Evolutionary conservation across 1,139 yeast genomes (phyloP), one percentile per base, ranked within the genome.

Genomic region (Candida sojae): DNA sequence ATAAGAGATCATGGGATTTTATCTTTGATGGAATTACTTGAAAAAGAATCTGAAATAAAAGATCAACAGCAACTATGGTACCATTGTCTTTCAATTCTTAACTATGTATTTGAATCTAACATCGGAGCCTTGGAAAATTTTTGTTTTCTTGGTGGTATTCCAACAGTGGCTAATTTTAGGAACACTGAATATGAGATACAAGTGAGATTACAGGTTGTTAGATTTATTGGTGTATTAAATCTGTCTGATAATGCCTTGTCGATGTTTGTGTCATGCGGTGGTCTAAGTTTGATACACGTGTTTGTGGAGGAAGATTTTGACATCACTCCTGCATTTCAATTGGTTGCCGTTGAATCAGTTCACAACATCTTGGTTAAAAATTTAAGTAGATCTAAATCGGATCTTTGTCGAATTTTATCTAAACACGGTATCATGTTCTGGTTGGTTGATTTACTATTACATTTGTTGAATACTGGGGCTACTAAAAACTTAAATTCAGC

Each of bases 61-160:
- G 57, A 58, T 4, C 59, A 57, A 12, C 69, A 71, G 17, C 68
- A 68, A 34, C 59, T 77, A 31, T 76, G 81, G 71, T 66, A 63
- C 42, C 70, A 71, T 41, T 61, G 75, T 5, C 61, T 82, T 13
- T 66, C 76, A 8, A 68, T 76, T 4, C 61, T 81, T 39, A 75
- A 75, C 50, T 49, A 60, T 38, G 60, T 80, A 1, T 72, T 80
- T 48, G 72, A 63, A 30, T 59, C 58, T 12, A 66, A 71, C 53
- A 50, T 61, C 2, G 63, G 64, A 8, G 73, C 71, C 36, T 68
- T 79, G 53, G 84, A 80, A 50, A 79, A 72, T 56, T 78, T 80
- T 50, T 77, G 84, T 52, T 63, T 79, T 33, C 63, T 82, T 42
- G 87, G 87, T 2, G 88, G 88, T 0, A 74, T 83, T 21, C 83